Evolutionary conservation across 1,284 basidiomycete species (phyloP).

Genomic region (Rhodotorula sp.): DNA sequence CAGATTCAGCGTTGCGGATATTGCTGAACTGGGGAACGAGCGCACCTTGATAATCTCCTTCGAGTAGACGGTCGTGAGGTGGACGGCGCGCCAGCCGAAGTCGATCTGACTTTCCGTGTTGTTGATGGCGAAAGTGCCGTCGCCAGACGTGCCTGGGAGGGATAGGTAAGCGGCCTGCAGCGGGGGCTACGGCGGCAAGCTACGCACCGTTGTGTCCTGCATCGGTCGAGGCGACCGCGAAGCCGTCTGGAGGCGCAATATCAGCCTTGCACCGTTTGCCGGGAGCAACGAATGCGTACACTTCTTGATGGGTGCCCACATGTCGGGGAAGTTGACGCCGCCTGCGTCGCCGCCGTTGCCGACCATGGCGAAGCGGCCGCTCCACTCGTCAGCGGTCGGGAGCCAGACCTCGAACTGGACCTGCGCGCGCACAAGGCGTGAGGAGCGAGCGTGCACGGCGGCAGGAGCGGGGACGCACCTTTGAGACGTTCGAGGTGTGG

Average conservation of each 20-base stretch:
- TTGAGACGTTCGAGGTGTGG: slow-evolving; percentile 12
- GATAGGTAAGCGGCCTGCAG: too few species aligned
- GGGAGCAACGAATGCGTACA: neutral
- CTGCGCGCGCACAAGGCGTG: neutral
- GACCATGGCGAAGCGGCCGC: slow-evolving; percentile 39
- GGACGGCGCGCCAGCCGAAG: slow-evolving; percentile 44
- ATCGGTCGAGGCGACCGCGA: slow-evolving; percentile 39
- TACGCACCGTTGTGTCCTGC: slow-evolving; percentile 21
- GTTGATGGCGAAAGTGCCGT: slow-evolving; percentile 40
- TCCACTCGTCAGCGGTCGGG: slow-evolving; percentile 30
- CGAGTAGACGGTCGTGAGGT: slow-evolving; percentile 40
- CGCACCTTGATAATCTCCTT: slow-evolving; percentile 37
- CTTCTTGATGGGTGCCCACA: slow-evolving; percentile 5
- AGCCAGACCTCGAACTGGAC: slow-evolving; percentile 44
- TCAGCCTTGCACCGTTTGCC: neutral
- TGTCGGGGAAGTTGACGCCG: slow-evolving; percentile 29
- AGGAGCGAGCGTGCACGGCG: neutral
- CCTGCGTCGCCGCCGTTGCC: slow-evolving; percentile 40
- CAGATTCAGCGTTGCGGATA: too few species aligned
- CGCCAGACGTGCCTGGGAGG: neutral
- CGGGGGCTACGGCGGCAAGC: fast-evolving
- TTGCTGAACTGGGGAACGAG: neutral
- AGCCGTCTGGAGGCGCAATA: neutral
- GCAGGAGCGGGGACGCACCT: neutral
- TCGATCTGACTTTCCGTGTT: slow-evolving; percentile 40